A percentile compares a stretch with the other conserved stretches of the same genome.
These are phyloP conservation scores for Xylariaceae sp. DNA, from an alignment of 2,329 filamentous ascomycete species.

Conservation along the genomic window DNA sequence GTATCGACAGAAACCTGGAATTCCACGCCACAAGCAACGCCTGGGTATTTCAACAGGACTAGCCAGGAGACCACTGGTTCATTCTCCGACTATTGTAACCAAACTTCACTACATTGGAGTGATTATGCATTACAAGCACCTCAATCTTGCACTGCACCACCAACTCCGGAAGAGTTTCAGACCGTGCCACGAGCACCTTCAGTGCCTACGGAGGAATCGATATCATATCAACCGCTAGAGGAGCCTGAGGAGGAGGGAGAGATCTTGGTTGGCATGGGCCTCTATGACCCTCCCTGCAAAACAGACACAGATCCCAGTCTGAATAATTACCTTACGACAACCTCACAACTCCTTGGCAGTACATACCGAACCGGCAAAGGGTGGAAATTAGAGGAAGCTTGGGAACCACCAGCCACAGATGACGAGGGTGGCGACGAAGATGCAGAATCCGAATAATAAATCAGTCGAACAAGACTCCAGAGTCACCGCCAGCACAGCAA, in stretches of 20 bases:
- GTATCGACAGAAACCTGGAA: no score
- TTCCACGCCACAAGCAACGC: no score
- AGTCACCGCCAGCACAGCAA: conserved; percentile 28
- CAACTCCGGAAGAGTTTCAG: conserved; percentile 57
- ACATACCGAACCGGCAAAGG: conserved; percentile 61
- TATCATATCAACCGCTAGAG: conserved; percentile 47
- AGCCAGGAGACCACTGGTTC: conserved; percentile 29
- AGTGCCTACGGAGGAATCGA: conserved; percentile 46
- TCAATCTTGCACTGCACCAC: conserved; percentile 47
- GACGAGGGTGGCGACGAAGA: conserved; percentile 56
- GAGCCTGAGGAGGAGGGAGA: conserved; percentile 58
- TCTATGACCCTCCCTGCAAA: conserved; percentile 70
- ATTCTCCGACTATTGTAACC: conserved; percentile 28
- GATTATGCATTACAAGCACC: conserved; percentile 43
- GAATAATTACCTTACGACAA: conserved; percentile 52
- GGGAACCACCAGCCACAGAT: conserved; percentile 59
- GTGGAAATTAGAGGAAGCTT: conserved; percentile 77
- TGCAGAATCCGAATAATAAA: conserved; percentile 35
- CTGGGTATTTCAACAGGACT: no score
- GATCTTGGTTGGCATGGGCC: conserved; percentile 75
- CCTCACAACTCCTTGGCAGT: conserved; percentile 52
- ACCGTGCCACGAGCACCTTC: conserved; percentile 47
- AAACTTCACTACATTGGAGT: conserved; percentile 40
- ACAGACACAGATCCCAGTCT: conserved; percentile 45
- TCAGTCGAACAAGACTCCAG: conserved; percentile 28